Conservation (phyloP, 345 rosid species). For the Eucalyptus fibrosa region DNA sequence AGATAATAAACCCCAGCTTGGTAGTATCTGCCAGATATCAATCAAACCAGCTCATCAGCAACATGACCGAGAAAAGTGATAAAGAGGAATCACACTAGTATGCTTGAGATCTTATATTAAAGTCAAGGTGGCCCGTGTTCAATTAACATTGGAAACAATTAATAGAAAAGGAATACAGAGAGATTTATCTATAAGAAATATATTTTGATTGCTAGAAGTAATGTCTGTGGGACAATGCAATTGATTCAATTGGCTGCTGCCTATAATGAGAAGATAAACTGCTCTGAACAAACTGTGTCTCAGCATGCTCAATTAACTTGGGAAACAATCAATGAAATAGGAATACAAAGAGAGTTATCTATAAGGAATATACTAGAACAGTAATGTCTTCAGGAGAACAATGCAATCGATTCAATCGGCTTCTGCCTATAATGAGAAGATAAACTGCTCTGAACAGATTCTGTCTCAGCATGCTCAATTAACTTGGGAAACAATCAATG, state of each 20-base stretch:
- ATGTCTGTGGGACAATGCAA: not conserved
- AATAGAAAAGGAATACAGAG: not conserved
- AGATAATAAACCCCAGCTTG: not conserved
- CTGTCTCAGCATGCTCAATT: not conserved
- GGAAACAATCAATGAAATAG: not conserved
- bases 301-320: not conserved
- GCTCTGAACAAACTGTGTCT: not conserved
- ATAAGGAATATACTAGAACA: not conserved
- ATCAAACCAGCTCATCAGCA: not conserved
- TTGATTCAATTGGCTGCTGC: not conserved
- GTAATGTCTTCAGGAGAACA: not conserved
- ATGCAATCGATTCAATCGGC: not conserved
- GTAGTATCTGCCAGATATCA: not conserved
- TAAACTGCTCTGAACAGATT: not conserved
- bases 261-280: not conserved
- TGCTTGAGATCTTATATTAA: not conserved
- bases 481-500: not conserved
- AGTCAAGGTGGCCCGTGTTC: not conserved
- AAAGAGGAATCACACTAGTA: not conserved
- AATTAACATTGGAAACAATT: not conserved
- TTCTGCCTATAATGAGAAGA: not conserved
- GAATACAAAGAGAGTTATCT: not conserved
- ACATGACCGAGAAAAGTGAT: not conserved
- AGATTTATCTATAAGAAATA: not conserved
- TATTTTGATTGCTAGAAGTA: not conserved